phyloP scores from a whole-genome alignment of 2,329 filamentous ascomycete species.

The Alternaria tenuissima region DNA sequence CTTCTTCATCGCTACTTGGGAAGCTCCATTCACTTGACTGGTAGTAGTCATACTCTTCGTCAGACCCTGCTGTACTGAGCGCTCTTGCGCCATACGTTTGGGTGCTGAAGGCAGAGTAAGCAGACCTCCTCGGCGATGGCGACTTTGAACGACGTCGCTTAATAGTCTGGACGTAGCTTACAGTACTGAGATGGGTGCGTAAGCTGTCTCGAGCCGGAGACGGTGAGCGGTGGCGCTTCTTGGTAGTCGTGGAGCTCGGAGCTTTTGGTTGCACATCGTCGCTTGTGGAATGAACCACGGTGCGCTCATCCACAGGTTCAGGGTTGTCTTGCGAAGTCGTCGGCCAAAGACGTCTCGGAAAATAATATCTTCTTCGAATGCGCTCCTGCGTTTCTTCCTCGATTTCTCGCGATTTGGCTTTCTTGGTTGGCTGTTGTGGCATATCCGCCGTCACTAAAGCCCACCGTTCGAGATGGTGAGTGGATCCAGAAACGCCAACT shows the following conservation, averaged over 20 bases:
- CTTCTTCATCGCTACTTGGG: constrained; percentile 6
- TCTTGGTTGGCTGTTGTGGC: neutral
- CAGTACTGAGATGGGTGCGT: neutral
- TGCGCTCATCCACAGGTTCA: neutral
- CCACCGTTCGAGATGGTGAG: constrained; percentile 18
- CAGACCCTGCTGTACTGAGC: neutral
- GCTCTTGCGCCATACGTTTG: neutral
- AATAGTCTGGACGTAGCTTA: constrained; percentile 1
- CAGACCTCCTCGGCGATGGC: neutral
- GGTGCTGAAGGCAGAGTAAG: neutral
- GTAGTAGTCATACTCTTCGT: constrained; percentile 6
- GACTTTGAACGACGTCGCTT: constrained; percentile 10
- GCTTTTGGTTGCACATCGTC: neutral
- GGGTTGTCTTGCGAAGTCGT: neutral
- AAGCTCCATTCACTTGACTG: constrained; percentile 22
- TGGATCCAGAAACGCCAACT: constrained; percentile 6
- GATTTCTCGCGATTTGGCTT: constrained; percentile 3
- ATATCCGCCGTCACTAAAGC: constrained; percentile 17
- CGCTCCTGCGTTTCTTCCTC: constrained; percentile 13
- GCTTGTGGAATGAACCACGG: neutral
- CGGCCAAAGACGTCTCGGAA: neutral
- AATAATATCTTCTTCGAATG: constrained; percentile 14
- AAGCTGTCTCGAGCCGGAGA: neutral
- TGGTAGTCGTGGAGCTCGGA: neutral
- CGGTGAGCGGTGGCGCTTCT: constrained; percentile 7